Conservation (phyloP, 345 rosid species). For the Psidium guajava region DNA sequence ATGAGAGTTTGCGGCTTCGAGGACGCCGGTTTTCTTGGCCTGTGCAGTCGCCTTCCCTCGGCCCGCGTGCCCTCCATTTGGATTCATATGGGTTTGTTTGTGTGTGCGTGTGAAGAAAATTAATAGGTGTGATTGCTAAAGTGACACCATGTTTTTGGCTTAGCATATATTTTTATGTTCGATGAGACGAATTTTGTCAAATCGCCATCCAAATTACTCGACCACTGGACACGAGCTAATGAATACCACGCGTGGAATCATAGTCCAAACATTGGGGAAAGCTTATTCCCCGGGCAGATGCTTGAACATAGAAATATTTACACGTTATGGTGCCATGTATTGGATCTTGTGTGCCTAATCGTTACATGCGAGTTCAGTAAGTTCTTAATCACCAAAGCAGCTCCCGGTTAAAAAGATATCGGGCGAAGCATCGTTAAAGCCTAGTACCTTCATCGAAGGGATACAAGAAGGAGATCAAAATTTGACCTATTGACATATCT, state of each 20-base stretch:
- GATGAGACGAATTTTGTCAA: not conserved
- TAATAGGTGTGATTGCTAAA: not conserved
- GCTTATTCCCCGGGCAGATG: not conserved
- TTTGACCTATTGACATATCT: not conserved
- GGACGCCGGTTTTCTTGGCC: slow-evolving; percentile 21
- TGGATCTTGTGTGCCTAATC: too few species aligned
- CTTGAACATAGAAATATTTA: not conserved
- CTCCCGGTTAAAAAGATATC: too few species aligned
- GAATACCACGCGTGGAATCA: not conserved
- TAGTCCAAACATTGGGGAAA: not conserved
- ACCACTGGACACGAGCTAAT: not conserved
- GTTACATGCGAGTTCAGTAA: too few species aligned
- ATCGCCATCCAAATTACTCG: not conserved
- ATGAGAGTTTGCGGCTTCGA: slow-evolving; percentile 13
- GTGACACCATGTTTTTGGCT: not conserved
- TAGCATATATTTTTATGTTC: not conserved
- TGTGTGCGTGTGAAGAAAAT: too few species aligned
- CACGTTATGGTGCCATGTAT: too few species aligned
- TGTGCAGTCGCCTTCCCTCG: not conserved
- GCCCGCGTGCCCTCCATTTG: not conserved
- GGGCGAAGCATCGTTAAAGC: not conserved
- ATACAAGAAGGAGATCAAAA: not conserved
- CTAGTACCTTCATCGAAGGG: not conserved
- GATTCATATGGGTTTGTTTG: not conserved
- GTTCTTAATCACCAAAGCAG: too few species aligned